These are phyloP conservation scores for Dicorynia guianensis DNA, from an alignment of 306 rosid species.

Conservation along the genomic window DNA sequence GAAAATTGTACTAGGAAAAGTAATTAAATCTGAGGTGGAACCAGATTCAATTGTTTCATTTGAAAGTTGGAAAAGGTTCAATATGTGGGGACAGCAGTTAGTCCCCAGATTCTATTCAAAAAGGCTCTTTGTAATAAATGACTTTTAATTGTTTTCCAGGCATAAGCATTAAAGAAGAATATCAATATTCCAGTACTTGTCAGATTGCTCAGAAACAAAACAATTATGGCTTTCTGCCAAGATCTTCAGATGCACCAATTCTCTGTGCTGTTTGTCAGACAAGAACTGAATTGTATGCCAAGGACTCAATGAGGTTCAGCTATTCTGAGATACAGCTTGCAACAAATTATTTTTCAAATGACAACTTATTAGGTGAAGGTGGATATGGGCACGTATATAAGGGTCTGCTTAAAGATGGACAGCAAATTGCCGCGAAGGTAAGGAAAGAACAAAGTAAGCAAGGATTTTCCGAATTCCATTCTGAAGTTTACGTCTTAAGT, in stretches of 20 bases:
- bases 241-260: constrained; percentile 65
- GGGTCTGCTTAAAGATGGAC: constrained; percentile 78
- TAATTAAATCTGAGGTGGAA: constrained; percentile 8
- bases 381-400: constrained; percentile 83
- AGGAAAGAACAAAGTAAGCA: constrained; percentile 80
- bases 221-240: constrained; percentile 40
- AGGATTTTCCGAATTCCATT: constrained; percentile 81
- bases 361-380: constrained; percentile 88
- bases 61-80: not conserved
- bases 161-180: constrained; percentile 41
- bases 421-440: constrained; percentile 82
- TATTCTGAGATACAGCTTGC: constrained; percentile 68
- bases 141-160: constrained; percentile 49
- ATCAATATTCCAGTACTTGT: constrained; percentile 40
- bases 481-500: constrained; percentile 79
- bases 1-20: not conserved
- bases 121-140: not conserved
- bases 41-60: not conserved
- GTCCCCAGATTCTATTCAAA: not conserved
- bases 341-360: constrained; percentile 70
- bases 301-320: constrained; percentile 65
- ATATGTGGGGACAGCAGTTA: not conserved
- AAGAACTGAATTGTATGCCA: constrained; percentile 63
- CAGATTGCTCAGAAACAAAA: constrained; percentile 49
- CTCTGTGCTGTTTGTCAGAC: constrained; percentile 76